Evolutionary conservation across 805 yeast species (phyloP), one percentile per base, ranked within the genome.

Genomic region (Candida bentonensis): DNA sequence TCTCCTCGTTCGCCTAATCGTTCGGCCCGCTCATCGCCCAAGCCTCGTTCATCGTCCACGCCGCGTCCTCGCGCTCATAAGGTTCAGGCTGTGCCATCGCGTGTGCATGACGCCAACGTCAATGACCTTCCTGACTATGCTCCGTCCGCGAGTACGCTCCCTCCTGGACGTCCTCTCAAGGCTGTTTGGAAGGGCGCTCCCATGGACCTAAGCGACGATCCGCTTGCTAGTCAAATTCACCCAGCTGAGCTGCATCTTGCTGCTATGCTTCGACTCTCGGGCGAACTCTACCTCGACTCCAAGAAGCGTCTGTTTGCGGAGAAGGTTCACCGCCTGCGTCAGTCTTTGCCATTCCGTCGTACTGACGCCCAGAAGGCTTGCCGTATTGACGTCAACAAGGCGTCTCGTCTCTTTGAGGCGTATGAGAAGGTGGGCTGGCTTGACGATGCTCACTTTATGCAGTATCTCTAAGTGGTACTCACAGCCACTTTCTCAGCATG

Each of bases 161-260:
- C 95, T 3, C 53, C 75, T 55, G 66, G 72, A 46, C 78, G 81
- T 64, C 78, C 85, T 51, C 69, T 88, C 53, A 81, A 81, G 58
- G 83, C 94, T 27, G 97, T 89, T 61, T 89, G 98, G 98, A 89
- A 88, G 66, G 98, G 97, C 9, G 94, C 87, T 54, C 94, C 96
- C 28, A 87, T 89, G 96, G 94, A 84, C 61, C 71, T 89, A 46
- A 69, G 80, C 15, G 55, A 63, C 25, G 97, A 92, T 62, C 94
- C 95, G 20, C 72, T 84, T 52, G 62, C 73, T 42, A 65, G 65
- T 41, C 72, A 79, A 53, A 70, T 92, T 51, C 96, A 89, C 62
- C 96, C 96, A 0, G 95, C 96, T 3, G 98, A 89, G 64, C 72
- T 82, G 15, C 70, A 73, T 36, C 69, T 89, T 49, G 96, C 97